Percentiles rank a stretch among this genome's conserved stretches.
Evolutionary conservation across 192 early-diverging fungal species (phyloP).

Genomic region (Rhizophagus clarus): DNA sequence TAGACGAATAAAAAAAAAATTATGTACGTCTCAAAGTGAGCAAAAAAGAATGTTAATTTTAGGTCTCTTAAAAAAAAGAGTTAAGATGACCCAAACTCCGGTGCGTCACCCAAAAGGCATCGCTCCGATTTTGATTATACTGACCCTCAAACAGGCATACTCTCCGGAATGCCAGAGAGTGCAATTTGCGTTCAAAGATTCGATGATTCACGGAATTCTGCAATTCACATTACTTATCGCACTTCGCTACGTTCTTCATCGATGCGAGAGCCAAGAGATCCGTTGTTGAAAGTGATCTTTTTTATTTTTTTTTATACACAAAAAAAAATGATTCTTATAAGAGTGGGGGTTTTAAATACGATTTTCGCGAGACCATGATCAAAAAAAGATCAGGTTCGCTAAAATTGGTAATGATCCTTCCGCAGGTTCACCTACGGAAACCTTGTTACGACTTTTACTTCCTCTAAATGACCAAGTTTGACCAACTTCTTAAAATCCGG

Average conservation of each 20-base stretch:
- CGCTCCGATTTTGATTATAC: too few relatives aligned
- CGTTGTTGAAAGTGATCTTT: conserved; percentile 15
- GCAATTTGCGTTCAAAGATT: conserved; percentile 74
- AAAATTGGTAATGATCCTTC: conserved; percentile 47
- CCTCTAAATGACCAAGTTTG: conserved; percentile 89
- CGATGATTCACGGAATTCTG: conserved; percentile 68
- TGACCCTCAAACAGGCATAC: too few relatives aligned
- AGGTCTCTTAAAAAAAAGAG: too few relatives aligned
- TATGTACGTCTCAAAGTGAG: too few relatives aligned
- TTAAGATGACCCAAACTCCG: too few relatives aligned
- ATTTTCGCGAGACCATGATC: conserved; percentile 73
- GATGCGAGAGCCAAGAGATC: conserved; percentile 40
- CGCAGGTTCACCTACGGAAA: conserved; percentile 19
- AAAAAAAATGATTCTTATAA: too few relatives aligned
- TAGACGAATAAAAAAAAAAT: too few relatives aligned
- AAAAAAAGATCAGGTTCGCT: conserved; percentile 70
- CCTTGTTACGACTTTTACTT: conserved; percentile 57
- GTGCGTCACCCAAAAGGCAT: too few relatives aligned
- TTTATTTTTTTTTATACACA: too few relatives aligned
- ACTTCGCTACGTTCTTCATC: conserved; percentile 80
- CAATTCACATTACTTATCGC: conserved; percentile 74
- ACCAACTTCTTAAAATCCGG: conserved; percentile 56
- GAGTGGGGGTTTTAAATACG: conserved; percentile 48
- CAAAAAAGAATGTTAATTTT: too few relatives aligned
- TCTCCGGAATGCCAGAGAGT: conserved; percentile 2